These are phyloP conservation scores for Sporormia fimetaria DNA, from an alignment of 495 filamentous ascomycete genomes.

Conservation along the genomic window DNA sequence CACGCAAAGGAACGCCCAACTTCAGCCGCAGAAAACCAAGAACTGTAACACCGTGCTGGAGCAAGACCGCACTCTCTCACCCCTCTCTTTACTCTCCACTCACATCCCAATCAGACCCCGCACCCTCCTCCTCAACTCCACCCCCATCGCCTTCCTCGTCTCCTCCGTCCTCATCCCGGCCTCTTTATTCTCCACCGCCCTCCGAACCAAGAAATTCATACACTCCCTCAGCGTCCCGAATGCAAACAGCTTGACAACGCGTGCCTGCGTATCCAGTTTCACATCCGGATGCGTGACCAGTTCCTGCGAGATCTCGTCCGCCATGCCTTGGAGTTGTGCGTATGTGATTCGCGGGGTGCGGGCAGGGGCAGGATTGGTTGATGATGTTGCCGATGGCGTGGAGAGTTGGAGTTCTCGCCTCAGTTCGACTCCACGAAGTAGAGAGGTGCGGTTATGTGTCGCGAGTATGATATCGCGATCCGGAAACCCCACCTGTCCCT, in stretches of 20 bases:
- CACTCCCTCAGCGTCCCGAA: constrained; percentile 91
- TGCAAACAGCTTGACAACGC: constrained; percentile 76
- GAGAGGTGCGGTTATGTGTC: constrained; percentile 81
- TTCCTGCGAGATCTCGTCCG: constrained; percentile 83
- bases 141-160: constrained; percentile 57
- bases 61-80: no score
- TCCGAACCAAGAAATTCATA: constrained; percentile 77
- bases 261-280: constrained; percentile 30
- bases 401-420: no score
- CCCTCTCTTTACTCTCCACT: no score
- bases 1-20: no score
- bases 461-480: constrained; percentile 65
- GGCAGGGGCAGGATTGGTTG: constrained; percentile 3
- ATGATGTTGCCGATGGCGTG: constrained; percentile 43
- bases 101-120: constrained; percentile 8
- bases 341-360: constrained; percentile 47
- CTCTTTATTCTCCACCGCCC: constrained; percentile 86
- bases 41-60: no score
- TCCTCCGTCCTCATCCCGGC: constrained; percentile 67
- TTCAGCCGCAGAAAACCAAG: no score
- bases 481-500: constrained; percentile 39
- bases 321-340: constrained; percentile 94
- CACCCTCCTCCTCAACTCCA: constrained; percentile 12
- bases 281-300: constrained; percentile 44
- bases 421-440: constrained; percentile 55